These are phyloP conservation scores for Chlorella sorokiniana DNA, from an alignment of 139 green algal species.

Conservation along the genomic window DNA sequence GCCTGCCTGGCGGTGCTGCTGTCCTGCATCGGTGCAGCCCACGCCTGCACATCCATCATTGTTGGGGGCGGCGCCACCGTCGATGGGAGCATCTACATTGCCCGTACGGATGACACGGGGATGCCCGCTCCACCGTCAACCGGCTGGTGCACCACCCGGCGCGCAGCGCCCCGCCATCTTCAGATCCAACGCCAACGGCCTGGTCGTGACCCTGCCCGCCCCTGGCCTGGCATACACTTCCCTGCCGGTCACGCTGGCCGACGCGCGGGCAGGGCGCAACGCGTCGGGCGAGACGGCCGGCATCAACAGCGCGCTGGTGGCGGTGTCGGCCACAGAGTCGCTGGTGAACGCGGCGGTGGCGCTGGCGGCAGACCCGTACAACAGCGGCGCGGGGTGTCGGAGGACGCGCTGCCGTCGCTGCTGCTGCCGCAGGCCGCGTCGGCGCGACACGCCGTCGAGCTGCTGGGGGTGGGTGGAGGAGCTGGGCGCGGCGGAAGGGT, in stretches of 20 bases:
- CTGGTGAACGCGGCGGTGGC: not conserved
- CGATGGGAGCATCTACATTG: constrained; percentile 10
- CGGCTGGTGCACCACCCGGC: not conserved
- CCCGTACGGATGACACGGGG: constrained; percentile 2
- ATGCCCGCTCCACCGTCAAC: constrained; percentile 1
- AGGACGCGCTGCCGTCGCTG: constrained; percentile 12
- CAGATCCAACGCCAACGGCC: not conserved
- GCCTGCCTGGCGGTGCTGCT: constrained; percentile 6
- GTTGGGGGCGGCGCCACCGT: not conserved
- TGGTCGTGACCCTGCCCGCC: constrained; percentile 5
- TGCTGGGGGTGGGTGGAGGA: constrained; percentile 4
- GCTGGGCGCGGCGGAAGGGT: constrained; percentile 14
- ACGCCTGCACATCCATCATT: constrained; percentile 15
- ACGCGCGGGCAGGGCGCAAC: not conserved
- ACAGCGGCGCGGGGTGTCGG: not conserved
- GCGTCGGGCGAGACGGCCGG: not conserved
- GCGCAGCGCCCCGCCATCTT: not conserved
- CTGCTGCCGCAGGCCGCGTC: constrained; percentile 15
- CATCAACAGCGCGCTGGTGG: not conserved
- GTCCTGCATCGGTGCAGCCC: not conserved
- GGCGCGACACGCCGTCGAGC: not conserved
- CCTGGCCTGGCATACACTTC: constrained; percentile 8
- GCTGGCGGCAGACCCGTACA: not conserved
- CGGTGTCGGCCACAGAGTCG: not conserved
- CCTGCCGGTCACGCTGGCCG: not conserved